phyloP scores from a whole-genome alignment of 225 moss, liverwort and hornwort genomes.

The Pseudoscleropodium purum region DNA sequence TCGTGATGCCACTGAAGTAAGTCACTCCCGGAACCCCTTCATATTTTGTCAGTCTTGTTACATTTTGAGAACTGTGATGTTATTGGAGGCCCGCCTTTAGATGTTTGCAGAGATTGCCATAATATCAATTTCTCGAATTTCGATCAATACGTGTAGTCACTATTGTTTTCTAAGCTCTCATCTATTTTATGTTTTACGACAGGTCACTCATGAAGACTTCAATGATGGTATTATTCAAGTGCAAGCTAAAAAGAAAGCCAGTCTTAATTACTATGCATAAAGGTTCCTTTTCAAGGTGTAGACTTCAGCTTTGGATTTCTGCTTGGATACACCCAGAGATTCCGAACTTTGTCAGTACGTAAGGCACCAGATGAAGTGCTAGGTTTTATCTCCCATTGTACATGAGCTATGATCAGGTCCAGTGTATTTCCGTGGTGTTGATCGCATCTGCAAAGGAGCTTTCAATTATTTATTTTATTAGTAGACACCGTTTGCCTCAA shows the following conservation, averaged over 20 bases:
- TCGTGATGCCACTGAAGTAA: conserved; percentile 94
- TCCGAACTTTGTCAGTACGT: not conserved
- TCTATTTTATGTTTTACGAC: not conserved
- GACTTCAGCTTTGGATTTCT: not conserved
- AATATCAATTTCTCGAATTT: not conserved
- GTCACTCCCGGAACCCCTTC: not conserved
- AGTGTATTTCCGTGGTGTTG: not conserved
- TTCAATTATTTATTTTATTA: not conserved
- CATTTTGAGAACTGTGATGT: not conserved
- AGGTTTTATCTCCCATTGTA: conserved; percentile 6
- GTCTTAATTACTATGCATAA: conserved; percentile 92
- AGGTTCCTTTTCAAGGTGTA: not conserved
- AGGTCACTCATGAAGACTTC: conserved; percentile 98
- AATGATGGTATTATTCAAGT: conserved; percentile 99
- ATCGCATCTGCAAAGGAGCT: not conserved
- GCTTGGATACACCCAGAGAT: not conserved
- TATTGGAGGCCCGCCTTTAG: not conserved
- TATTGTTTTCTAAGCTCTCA: not conserved
- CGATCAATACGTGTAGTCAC: not conserved
- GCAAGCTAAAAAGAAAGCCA: conserved; percentile 98
- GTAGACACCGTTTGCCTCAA: not conserved
- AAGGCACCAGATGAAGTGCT: not conserved
- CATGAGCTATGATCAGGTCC: conserved; percentile 13
- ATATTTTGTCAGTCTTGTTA: not conserved
- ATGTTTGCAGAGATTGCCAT: not conserved